phyloP scores from a whole-genome alignment of 495 filamentous ascomycete genomes.

The Aspergillus leporis region DNA sequence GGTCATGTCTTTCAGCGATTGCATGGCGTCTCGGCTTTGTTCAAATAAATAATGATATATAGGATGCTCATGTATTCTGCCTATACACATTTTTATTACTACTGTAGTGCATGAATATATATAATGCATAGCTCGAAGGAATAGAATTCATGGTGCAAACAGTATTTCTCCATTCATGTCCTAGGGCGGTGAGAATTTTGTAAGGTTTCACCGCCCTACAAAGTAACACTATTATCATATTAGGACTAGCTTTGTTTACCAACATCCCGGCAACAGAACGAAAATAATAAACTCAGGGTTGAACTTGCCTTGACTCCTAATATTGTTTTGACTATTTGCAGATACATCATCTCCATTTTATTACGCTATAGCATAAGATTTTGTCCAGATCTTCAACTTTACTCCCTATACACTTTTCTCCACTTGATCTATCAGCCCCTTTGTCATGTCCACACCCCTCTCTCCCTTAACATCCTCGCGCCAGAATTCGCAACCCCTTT shows the following conservation, averaged over 20 bases:
- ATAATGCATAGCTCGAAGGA: no score
- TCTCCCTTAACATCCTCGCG: slow-evolving; percentile 46
- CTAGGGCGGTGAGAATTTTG: slow-evolving; percentile 11
- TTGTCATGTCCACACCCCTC: slow-evolving; percentile 45
- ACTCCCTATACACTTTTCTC: slow-evolving; percentile 1
- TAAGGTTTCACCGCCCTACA: slow-evolving; percentile 12
- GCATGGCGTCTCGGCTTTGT: slow-evolving; percentile 2
- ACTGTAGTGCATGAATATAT: no score
- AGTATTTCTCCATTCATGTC: background rate
- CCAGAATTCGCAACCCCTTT: slow-evolving; percentile 43
- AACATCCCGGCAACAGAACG: slow-evolving; percentile 35
- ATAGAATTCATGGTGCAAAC: no score
- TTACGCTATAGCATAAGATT: background rate
- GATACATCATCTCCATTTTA: background rate
- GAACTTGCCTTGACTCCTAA: background rate
- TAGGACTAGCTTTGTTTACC: slow-evolving; percentile 44
- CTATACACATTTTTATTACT: no score
- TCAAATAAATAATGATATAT: background rate
- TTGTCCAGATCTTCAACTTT: background rate
- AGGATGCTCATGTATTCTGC: background rate
- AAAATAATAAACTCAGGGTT: slow-evolving; percentile 25
- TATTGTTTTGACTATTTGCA: background rate
- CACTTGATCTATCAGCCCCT: slow-evolving; percentile 1
- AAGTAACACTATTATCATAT: slow-evolving; percentile 19
- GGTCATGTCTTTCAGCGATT: background rate